phyloP scores from a whole-genome alignment of 352 stramenopile genomes.

The Elongisporangium senticosum region DNA sequence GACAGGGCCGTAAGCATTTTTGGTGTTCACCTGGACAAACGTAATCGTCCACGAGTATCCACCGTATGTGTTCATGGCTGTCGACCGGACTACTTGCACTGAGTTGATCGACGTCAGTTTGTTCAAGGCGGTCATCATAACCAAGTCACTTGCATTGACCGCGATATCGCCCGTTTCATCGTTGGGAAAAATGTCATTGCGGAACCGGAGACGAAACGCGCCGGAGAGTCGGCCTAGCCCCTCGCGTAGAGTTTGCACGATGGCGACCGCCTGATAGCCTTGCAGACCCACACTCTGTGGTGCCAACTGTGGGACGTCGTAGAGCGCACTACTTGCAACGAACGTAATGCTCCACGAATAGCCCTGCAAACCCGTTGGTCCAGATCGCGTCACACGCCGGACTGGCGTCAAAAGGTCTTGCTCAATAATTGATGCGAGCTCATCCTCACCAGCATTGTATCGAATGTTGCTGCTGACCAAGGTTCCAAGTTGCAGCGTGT shows the following conservation, averaged over 20 bases:
- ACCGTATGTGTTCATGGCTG: constrained; percentile 63
- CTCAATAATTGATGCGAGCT: constrained; percentile 50
- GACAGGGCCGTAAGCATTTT: constrained; percentile 65
- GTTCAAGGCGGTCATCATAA: constrained; percentile 54
- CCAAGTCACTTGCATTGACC: constrained; percentile 43
- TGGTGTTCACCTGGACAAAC: constrained; percentile 74
- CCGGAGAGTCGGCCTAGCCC: constrained; percentile 62
- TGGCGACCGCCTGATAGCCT: constrained; percentile 44
- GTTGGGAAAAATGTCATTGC: constrained; percentile 63
- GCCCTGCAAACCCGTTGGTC: constrained; percentile 27
- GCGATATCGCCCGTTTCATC: constrained; percentile 69
- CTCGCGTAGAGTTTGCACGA: constrained; percentile 45
- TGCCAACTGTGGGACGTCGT: constrained; percentile 51
- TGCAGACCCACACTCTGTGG: constrained; percentile 46
- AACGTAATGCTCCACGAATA: constrained; percentile 83
- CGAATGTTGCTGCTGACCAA: constrained; percentile 63
- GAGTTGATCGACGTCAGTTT: constrained; percentile 70
- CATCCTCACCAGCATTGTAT: constrained; percentile 48
- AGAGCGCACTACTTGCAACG: constrained; percentile 48
- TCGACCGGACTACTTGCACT: constrained; percentile 50
- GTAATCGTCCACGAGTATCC: constrained; percentile 85
- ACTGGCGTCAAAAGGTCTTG: constrained; percentile 59
- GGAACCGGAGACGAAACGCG: constrained; percentile 64
- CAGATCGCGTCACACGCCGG: constrained; percentile 40
- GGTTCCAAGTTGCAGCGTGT: constrained; percentile 53